These are phyloP conservation scores for Garcia nutans DNA, from an alignment of 345 rosid species.

Conservation along the genomic window DNA sequence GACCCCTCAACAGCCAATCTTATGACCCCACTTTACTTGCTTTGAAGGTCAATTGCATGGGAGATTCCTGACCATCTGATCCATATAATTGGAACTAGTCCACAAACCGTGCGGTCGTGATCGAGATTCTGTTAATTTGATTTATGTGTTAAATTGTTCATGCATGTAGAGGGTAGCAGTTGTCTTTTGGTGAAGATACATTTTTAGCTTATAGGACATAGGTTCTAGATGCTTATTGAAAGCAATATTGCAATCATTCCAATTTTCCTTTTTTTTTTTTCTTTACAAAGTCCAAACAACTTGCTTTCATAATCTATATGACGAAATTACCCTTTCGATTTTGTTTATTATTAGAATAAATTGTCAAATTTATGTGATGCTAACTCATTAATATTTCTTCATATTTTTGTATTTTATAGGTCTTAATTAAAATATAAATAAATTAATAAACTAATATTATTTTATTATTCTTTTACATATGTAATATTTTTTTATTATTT, in stretches of 20 bases:
- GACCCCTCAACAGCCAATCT: conserved; percentile 24
- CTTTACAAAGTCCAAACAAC: background rate
- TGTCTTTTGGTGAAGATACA: conserved; percentile 4
- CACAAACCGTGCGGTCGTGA: conserved; percentile 14
- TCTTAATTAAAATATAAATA: too few relatives aligned
- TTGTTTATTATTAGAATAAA: too few relatives aligned
- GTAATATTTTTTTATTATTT: too few relatives aligned
- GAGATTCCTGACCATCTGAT: conserved; percentile 21
- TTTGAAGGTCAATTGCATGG: conserved; percentile 22
- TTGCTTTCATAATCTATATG: background rate
- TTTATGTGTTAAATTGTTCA: background rate
- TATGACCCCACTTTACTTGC: conserved; percentile 1
- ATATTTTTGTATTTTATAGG: too few relatives aligned
- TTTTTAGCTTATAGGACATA: background rate
- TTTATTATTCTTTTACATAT: too few relatives aligned
- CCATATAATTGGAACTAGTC: background rate
- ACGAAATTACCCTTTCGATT: conserved; percentile 9
- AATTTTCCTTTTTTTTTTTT: background rate
- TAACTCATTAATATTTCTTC: too few relatives aligned
- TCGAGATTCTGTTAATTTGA: background rate
- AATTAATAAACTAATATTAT: too few relatives aligned
- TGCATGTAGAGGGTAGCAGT: background rate
- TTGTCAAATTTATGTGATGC: too few relatives aligned
- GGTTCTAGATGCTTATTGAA: conserved; percentile 25
- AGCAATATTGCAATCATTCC: conserved; percentile 18